These are phyloP conservation scores for Aegle marmelos DNA, from an alignment of 345 rosid species.

Conservation along the genomic window DNA sequence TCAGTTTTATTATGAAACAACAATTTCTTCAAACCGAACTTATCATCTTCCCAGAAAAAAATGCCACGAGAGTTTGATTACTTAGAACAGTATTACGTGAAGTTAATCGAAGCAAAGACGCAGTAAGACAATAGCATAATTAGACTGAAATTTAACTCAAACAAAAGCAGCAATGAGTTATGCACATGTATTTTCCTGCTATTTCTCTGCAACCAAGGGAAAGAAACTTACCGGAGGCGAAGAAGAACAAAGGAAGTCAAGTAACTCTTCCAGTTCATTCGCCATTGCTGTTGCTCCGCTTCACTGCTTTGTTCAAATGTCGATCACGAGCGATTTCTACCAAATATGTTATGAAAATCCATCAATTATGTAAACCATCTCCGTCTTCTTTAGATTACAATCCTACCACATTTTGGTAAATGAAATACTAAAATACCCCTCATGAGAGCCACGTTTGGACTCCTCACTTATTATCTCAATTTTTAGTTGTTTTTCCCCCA, in stretches of 20 bases:
- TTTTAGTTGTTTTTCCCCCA: too few species aligned
- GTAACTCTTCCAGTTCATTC: constrained; percentile 82
- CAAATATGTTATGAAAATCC: neutral
- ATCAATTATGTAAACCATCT: neutral
- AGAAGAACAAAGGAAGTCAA: constrained; percentile 66
- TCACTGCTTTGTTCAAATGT: neutral
- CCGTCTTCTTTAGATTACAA: neutral
- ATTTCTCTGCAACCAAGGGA: constrained; percentile 1
- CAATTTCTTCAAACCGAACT: neutral
- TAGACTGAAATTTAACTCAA: neutral
- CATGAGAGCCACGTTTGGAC: too few species aligned
- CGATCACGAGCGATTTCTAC: neutral
- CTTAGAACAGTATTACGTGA: neutral
- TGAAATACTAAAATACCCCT: neutral
- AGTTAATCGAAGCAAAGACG: neutral
- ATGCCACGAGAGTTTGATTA: neutral
- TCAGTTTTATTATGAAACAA: neutral
- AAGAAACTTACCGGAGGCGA: constrained; percentile 53
- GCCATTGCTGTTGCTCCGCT: constrained; percentile 55
- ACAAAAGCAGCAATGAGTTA: neutral
- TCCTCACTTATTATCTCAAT: too few species aligned
- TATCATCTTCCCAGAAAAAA: neutral
- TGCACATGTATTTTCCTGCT: neutral
- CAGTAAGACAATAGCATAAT: neutral
- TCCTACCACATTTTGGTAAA: neutral